Base-by-base conservation (phyloP, 1,284 basidiomycete genomes). In the Cutaneotrichosporon dermatis region DNA sequence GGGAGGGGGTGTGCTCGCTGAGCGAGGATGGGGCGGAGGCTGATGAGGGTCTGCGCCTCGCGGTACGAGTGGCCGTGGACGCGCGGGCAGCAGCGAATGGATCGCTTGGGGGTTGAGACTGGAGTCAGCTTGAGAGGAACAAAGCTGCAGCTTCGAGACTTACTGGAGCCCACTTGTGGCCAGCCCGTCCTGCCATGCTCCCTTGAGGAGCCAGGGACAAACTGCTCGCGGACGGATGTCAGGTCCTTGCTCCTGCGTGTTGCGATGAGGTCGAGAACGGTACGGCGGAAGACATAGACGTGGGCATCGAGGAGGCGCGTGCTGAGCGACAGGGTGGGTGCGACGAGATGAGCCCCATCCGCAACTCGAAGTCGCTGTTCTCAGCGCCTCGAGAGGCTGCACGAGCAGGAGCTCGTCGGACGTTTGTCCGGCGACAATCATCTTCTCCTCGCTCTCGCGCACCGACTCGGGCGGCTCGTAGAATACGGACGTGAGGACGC, bases 141-240 rank as follows among this genome's bases (percentile, higher is more conserved):
- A 33, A 3, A 16, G n/a, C 3, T 2, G 10, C 33, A 34, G 40
- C 25, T 33, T 25, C 16, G 25, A 42, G 8, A 69, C 77, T 65
- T 57, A 78, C 78, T 70, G 64, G 57, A 2, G 66, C 62, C 77
- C 77, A 80, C 45, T 63, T 53, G 15, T 65, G 57, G 1, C 66
- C 68, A 4, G 62, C 6, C 71, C 70, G 37, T 67, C 65, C 62
- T 80, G 77, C 73, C 91, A 92, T 61, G 89, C 88, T 6, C 89
- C 80, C 74, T 90, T 92, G 78, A 90, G 88, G 48, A 94, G 74
- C 89, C 90, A 94, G 0, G 92, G 6, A 95, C 76, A 68, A 94
- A 89, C 65, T 94, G 90, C 73, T 93, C 89, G 55, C 87, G 81
- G 60, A 95, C 82, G 11, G 89, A 92, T 54, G 89, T 86, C 44